Evolutionary conservation across 495 filamentous ascomycete species (phyloP), one percentile per base, ranked within the genome.

Genomic region (Xylaria nigripes): DNA sequence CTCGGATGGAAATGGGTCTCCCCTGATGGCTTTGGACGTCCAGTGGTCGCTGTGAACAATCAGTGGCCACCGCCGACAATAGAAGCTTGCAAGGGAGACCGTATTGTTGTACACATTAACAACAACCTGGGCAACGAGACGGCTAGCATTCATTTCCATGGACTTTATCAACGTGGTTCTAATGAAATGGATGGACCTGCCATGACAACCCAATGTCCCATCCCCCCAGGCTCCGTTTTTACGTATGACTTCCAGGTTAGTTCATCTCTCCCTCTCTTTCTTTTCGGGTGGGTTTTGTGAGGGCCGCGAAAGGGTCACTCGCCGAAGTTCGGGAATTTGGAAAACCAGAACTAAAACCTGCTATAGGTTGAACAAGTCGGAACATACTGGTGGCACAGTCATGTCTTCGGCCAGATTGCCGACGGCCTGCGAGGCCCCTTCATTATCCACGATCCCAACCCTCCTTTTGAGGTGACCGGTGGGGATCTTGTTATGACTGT

Each of bases 371-470:
- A 87, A 53, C 76, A 82, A 51, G 74, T 78, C 19, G 86, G 87
- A 8, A 87, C 86, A 0, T 90, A 83, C 53, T 90, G 87, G 87
- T 90, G 88, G 59, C 87, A 91, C 65, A 87, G 82, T n/a, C 87
- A 90, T 58, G 74, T 78, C 36, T 71, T 74, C 58, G 79, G 76
- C 1, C 86, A 88, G 64, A 89, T 88, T 52, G 84, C 87, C 0
- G 88, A 93, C 63, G 88, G 88, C 16, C 72, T 87, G 42, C 82
- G 85, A 16, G 85, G 86, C 2, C 76, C 86, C 0, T 61, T 93
- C 27, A 81, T 91, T 41, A 76, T 93, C 32, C 78, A 87, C 45
- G 86, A 90, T 55, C 76, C 79, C 3, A 68, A 77, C 2, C 74
- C 81, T 9, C 86, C 86, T 0, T 86, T 80, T 61, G 54, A 68